These are phyloP conservation scores for Ogataea allantospora DNA, from an alignment of 805 yeast genomes.

Conservation along the genomic window DNA sequence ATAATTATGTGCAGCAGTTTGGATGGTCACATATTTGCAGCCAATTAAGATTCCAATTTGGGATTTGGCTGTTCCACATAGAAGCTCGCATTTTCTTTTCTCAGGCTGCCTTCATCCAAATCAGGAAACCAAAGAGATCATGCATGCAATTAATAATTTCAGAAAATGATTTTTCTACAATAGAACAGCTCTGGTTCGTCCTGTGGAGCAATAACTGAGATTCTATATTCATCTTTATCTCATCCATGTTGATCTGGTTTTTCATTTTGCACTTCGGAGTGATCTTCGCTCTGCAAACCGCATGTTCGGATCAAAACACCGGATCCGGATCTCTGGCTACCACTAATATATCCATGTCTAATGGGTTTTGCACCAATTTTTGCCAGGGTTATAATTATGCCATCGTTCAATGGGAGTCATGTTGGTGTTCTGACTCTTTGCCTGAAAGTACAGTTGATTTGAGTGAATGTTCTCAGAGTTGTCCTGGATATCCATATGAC, in stretches of 20 bases:
- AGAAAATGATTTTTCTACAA: constrained; percentile 4
- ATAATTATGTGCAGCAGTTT: too few species aligned
- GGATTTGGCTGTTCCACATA: neutral
- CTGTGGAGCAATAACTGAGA: neutral
- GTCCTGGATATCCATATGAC: constrained; percentile 48
- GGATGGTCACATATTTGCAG: too few species aligned
- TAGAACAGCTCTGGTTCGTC: constrained; percentile 5
- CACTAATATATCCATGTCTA: constrained; percentile 28
- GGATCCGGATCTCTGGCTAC: constrained; percentile 24
- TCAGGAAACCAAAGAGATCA: constrained; percentile 9
- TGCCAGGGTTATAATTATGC: constrained; percentile 44
- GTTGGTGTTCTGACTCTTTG: constrained; percentile 49
- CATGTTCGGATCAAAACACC: constrained; percentile 32
- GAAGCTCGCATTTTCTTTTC: neutral
- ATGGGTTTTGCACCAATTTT: constrained; percentile 42
- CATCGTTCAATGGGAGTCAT: constrained; percentile 41
- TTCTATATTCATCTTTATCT: neutral
- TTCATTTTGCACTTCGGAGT: neutral
- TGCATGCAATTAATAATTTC: constrained; percentile 4
- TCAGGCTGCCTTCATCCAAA: constrained; percentile 5
- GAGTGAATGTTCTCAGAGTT: constrained; percentile 36
- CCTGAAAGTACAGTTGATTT: constrained; percentile 39
- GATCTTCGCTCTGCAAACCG: constrained; percentile 12
- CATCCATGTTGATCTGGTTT: constrained; percentile 1
- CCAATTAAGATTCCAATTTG: neutral